Evolutionary conservation across 768 basidiomycete species (phyloP).

Genomic region (Strobilomyces confusus): DNA sequence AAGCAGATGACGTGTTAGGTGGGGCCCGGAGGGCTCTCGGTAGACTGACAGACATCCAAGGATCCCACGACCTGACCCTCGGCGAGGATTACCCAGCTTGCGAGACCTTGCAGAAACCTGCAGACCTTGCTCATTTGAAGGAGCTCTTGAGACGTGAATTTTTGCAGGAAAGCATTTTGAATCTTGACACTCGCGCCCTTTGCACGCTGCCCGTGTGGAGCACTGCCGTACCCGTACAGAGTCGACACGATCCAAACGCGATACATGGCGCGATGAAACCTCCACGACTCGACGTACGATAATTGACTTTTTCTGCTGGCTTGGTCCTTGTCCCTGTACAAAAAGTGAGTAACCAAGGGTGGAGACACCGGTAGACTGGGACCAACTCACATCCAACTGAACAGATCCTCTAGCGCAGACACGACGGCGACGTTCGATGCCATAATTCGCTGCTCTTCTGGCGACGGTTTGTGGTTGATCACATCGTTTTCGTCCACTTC

Average conservation of each 20-base stretch:
- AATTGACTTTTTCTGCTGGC: background rate
- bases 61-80: background rate
- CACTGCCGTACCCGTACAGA: background rate
- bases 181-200: background rate
- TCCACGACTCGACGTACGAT: background rate
- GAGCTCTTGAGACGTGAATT: background rate
- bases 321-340: background rate
- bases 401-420: background rate
- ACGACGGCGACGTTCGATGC: background rate
- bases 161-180: background rate
- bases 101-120: background rate
- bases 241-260: background rate
- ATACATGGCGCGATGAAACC: background rate
- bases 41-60: background rate
- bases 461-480: background rate
- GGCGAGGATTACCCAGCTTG: background rate
- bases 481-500: background rate
- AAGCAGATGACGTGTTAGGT: background rate
- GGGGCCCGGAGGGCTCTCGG: background rate
- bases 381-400: background rate
- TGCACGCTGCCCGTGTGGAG: background rate
- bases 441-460: background rate
- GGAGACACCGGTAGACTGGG: too few relatives aligned
- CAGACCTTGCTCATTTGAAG: background rate
- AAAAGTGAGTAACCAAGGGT: background rate